Base-by-base conservation (phyloP, 768 basidiomycete genomes). In the Termitomyces sp. region DNA sequence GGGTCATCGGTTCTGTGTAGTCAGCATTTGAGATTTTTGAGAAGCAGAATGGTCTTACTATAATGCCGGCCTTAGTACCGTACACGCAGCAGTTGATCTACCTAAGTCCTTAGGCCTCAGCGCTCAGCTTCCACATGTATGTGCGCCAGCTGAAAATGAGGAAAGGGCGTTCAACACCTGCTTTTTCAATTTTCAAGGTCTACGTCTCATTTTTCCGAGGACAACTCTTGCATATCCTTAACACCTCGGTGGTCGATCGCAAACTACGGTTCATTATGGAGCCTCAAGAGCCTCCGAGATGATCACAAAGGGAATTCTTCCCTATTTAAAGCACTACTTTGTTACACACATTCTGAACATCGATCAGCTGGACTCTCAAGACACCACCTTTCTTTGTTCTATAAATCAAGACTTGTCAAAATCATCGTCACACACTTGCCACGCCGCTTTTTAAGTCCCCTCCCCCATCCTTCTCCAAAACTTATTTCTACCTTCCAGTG, bases 321-420 rank as follows among this genome's bases (percentile, higher is more conserved):
- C 60, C 47, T 35, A 48, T 43, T 47, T 46, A 52, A 50, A 42
- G 38, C 37, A 43, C 44, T 61, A 56, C 56, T 54, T 61, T 63
- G 54, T 45, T 62, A 62, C 54, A 62, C 57, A 58, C 54, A 63
- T 54, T 50, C 47, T 37, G 51, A 52, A 55, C 53, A 59, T 51
- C 45, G 51, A 61, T 54, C 54, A 51, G 51, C 57, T 28, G 56
- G 45, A 50, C 58, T 51, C 58, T 53, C 58, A 59, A 56, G 49
- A 58, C 43, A 57, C 51, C 57, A 52, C 57, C 54, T 44, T 45
- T 52, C 49, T 51, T 54, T 54, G 57, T 45, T 62, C 63, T 61
- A 58, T 62, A 62, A 57, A 55, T 53, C 61, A 52, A 62, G 44
- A 56, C 51, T 48, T 32, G 24, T 44, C 47, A 45, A 53, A 58